Percentiles rank a stretch among this genome's conserved stretches.
These are phyloP conservation scores for Phytopythium kandeliae DNA, from an alignment of 352 stramenopile genomes.

Conservation along the genomic window DNA sequence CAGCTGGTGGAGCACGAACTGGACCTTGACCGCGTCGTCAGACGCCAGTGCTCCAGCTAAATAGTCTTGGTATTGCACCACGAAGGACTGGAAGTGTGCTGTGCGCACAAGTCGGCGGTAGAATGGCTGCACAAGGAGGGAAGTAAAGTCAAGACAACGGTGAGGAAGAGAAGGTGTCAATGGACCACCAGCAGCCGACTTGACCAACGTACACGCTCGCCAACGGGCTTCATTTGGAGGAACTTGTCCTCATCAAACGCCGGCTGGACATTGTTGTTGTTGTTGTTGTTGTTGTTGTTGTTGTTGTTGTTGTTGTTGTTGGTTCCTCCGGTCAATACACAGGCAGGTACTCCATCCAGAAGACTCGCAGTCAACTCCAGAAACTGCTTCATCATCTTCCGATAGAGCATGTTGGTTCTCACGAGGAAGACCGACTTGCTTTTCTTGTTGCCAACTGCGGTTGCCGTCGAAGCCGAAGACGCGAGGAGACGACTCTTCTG, in stretches of 20 bases:
- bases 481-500: conserved; percentile 35
- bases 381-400: conserved; percentile 26
- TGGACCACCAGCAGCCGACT: too few species aligned
- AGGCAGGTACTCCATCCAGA: conserved; percentile 13
- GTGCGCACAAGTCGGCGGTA: conserved; percentile 25
- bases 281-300: too few species aligned
- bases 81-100: conserved; percentile 33
- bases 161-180: too few species aligned
- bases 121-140: conserved; percentile 17
- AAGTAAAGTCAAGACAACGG: background rate
- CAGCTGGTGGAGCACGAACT: conserved; percentile 30
- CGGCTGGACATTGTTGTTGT: too few species aligned
- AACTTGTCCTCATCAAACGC: conserved; percentile 16
- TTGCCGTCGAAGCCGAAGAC: background rate
- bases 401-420: conserved; percentile 13
- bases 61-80: conserved; percentile 32
- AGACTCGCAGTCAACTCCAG: conserved; percentile 16
- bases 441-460: background rate
- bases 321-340: conserved; percentile 2
- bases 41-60: conserved; percentile 14
- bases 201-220: conserved; percentile 22
- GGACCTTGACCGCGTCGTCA: conserved; percentile 31
- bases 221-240: conserved; percentile 17
- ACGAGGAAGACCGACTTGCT: conserved; percentile 15
- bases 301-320: conserved; percentile 8